Evolutionary conservation across 164 flowering plant species (phyloP), one percentile per base, ranked within the genome.

Genomic region (Kalanchoe fedtschenkoi): DNA sequence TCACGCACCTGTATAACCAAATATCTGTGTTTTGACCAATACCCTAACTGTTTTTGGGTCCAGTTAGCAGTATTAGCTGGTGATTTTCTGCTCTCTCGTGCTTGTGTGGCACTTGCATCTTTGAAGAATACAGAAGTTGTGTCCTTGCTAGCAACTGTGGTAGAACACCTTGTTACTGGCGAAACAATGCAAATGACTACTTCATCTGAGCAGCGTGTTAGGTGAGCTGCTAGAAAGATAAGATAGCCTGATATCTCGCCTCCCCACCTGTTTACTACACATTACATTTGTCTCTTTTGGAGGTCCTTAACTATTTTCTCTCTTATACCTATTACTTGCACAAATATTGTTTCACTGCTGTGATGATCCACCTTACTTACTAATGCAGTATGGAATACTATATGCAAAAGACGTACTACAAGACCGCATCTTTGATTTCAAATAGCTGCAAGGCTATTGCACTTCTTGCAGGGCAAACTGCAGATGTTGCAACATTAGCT

Each of bases 111-210:
- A 3, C 41, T 58, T 33, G 61, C 61, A n/a, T 58, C 61, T 9
- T 26, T 58, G 37, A 58, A 58, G 7, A 58, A 58, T 22, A 58
- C 39, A 33, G 61, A 93, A 93, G 96, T 90, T 61, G 95, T 93
- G 34, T 65, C 88, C 9, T 79, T 93, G 39, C 32, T 90, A 38
- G 88, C 96, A 39, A 83, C 71, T 63, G 89, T 73, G 57, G 81
- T 93, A 19, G 86, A 90, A 70, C 92, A 93, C 78, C 91, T 93
- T 47, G 99, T 93, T 68, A 90, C 91, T 0, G 99, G 99, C 35
- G 99, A 93, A 73, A 93, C 97, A 56, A 93, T 93, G 99, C 99
- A 93, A 75, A 90, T 88, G 99, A 83, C 88, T 5, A 72, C 83
- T 24, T 56, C 96, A 51, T 76, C 87, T 70, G 95, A 83, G 21